Conservation (phyloP, 371 early-diverging fungal species). For the Lichtheimia hyalospora region DNA sequence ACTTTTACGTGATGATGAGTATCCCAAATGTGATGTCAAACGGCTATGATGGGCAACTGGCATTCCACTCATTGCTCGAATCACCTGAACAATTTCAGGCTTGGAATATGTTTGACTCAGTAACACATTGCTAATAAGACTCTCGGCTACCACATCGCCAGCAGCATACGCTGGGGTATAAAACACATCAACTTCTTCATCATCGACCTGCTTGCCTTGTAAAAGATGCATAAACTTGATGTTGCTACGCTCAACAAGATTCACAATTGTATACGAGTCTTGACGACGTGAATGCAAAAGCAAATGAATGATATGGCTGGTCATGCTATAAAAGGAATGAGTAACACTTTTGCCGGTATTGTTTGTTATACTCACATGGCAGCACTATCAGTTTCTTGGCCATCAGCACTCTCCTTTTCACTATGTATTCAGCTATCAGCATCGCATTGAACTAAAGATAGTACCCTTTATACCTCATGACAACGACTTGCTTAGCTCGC, state of each 20-base stretch:
- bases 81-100: constrained; percentile 48
- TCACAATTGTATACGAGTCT: constrained; percentile 31
- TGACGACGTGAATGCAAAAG: constrained; percentile 18
- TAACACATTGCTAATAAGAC: constrained; percentile 47
- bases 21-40: no score
- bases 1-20: background rate
- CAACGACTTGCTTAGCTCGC: constrained; percentile 57
- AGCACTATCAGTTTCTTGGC: constrained; percentile 43
- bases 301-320: constrained; percentile 38
- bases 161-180: constrained; percentile 51
- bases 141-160: constrained; percentile 50
- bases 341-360: background rate
- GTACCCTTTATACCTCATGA: constrained; percentile 43
- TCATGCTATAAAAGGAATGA: constrained; percentile 22
- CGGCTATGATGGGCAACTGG: constrained; percentile 15
- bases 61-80: constrained; percentile 53
- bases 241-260: constrained; percentile 43
- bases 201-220: constrained; percentile 35
- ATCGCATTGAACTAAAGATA: background rate
- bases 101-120: constrained; percentile 52
- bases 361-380: constrained; percentile 35
- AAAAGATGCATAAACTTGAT: constrained; percentile 48
- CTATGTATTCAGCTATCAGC: constrained; percentile 10
- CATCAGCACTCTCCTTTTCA: constrained; percentile 38
- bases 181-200: constrained; percentile 34